Evolutionary conservation across 2,329 filamentous ascomycete species (phyloP).

Genomic region (Trichoderma oligosporum): DNA sequence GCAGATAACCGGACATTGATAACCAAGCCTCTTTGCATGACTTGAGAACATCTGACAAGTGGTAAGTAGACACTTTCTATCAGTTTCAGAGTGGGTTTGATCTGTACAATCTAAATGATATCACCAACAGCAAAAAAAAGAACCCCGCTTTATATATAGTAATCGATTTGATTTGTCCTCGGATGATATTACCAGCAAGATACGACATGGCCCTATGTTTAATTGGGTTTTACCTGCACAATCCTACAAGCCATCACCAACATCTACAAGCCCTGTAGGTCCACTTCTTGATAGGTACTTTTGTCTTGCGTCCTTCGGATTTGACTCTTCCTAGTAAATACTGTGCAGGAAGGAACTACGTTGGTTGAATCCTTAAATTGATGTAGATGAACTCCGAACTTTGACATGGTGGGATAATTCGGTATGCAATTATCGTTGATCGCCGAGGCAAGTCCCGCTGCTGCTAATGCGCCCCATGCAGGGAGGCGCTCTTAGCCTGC

Average conservation of each 20-base stretch:
- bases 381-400: too few species aligned
- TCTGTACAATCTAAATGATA: background rate
- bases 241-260: background rate
- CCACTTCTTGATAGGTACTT: background rate
- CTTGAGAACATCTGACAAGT: background rate
- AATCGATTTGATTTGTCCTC: background rate
- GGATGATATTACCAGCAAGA: background rate
- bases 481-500: too few species aligned
- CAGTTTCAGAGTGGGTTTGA: background rate
- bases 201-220: background rate
- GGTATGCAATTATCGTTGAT: too few species aligned
- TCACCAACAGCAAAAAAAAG: background rate
- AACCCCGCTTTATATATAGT: background rate
- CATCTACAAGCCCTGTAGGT: background rate
- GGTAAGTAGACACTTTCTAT: background rate
- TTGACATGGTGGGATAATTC: too few species aligned
- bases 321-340: too few species aligned
- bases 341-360: too few species aligned
- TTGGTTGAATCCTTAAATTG: too few species aligned
- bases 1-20: background rate
- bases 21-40: background rate
- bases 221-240: background rate
- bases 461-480: too few species aligned
- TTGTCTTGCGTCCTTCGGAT: too few species aligned
- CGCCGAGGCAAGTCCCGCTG: too few species aligned